Evolutionary conservation across 768 basidiomycete species (phyloP).

Genomic region (Leccinum aurantiacum): DNA sequence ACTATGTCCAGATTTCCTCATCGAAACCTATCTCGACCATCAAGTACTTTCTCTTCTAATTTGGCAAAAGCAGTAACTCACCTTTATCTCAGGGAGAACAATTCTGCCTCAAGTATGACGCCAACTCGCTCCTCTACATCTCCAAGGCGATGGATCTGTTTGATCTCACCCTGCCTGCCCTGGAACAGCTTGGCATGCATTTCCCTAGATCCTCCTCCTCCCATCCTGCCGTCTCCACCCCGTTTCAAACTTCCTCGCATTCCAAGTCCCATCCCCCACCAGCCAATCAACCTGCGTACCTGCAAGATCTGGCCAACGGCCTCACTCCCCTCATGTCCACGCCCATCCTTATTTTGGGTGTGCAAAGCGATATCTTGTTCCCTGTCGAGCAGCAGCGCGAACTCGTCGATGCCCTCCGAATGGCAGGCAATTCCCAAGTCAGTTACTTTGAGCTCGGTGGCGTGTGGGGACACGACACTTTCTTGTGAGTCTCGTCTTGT

Average conservation of each 20-base stretch:
- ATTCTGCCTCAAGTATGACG: conserved; percentile 98
- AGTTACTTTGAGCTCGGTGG: conserved; percentile 97
- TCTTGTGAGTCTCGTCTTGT: conserved; percentile 59
- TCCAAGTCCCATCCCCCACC: conserved; percentile 75
- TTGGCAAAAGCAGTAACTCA: neutral
- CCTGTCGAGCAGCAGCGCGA: conserved; percentile 97
- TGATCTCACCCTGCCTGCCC: conserved; percentile 82
- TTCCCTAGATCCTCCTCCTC: conserved; percentile 23
- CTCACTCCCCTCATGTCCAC: conserved; percentile 71
- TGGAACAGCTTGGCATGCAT: conserved; percentile 64
- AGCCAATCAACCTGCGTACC: conserved; percentile 68
- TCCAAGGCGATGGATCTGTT: conserved; percentile 99
- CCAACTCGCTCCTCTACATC: conserved; percentile 97
- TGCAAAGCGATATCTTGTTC: conserved; percentile 96
- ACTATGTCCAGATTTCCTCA: conserved; percentile 95
- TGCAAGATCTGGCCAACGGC: conserved; percentile 76
- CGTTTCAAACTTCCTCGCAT: conserved; percentile 42
- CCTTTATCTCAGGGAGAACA: conserved; percentile 70
- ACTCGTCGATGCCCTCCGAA: conserved; percentile 85
- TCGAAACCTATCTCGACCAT: conserved; percentile 98
- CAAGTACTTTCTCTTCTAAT: conserved; percentile 41
- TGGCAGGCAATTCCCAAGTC: conserved; percentile 86
- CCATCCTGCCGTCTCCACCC: conserved; percentile 18
- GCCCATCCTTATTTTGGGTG: conserved; percentile 86
- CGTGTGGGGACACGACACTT: conserved; percentile 99